Percentiles rank a stretch among this genome's conserved stretches.
Evolutionary conservation across 805 yeast genomes (phyloP).

Genomic region (Lipomyces orientalis): DNA sequence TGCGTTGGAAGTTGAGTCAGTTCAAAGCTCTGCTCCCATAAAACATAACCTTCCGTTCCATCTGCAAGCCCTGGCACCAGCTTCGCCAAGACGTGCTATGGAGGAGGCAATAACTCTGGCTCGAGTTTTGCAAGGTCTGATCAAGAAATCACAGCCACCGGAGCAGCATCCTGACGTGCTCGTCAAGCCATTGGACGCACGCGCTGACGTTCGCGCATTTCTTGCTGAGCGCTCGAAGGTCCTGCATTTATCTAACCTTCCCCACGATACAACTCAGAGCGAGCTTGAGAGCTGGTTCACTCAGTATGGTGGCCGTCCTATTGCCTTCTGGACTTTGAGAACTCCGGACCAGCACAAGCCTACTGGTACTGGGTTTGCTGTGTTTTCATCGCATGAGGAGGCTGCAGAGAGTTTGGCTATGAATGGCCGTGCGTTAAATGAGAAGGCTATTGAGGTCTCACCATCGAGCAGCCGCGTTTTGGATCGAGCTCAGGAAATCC

Average conservation of each 20-base stretch:
- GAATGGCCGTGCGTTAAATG: conserved; percentile 79
- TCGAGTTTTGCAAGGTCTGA: conserved; percentile 54
- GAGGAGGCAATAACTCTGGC: conserved; percentile 56
- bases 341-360: conserved; percentile 61
- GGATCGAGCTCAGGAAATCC: conserved; percentile 79
- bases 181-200: conserved; percentile 75
- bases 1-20: conserved; percentile 53
- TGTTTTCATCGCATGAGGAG: conserved; percentile 83
- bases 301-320: conserved; percentile 82
- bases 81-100: conserved; percentile 51
- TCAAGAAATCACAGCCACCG: conserved; percentile 54
- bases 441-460: conserved; percentile 78
- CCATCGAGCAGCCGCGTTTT: conserved; percentile 81
- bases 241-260: conserved; percentile 78
- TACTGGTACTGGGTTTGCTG: conserved; percentile 77
- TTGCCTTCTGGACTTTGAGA: conserved; percentile 87
- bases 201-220: conserved; percentile 73
- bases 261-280: conserved; percentile 85
- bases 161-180: conserved; percentile 62
- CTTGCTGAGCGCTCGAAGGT: conserved; percentile 74
- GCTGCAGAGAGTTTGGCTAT: conserved; percentile 77
- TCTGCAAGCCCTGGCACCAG: conserved; percentile 43
- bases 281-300: conserved; percentile 92
- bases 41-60: conserved; percentile 39
- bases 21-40: conserved; percentile 39